phyloP scores from a whole-genome alignment of 805 yeast species.

The Maudiozyma barnettii region DNA sequence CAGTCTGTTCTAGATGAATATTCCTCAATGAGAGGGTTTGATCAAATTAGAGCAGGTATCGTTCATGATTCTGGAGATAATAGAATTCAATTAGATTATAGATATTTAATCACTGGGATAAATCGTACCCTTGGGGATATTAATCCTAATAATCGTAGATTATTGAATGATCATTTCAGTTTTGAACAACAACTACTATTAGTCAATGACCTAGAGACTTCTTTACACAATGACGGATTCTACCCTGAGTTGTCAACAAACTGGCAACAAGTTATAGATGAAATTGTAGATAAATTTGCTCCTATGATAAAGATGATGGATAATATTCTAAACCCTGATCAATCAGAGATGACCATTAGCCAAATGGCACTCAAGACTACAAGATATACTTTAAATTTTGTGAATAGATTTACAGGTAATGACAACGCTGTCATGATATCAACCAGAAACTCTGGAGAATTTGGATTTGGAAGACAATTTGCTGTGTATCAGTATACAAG shows the following conservation, averaged over 20 bases:
- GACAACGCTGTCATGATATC: constrained; percentile 2
- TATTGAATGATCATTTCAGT: constrained; percentile 31
- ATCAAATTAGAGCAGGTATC: constrained; percentile 38
- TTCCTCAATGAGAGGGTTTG: constrained; percentile 33
- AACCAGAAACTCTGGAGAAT: not conserved
- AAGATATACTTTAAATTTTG: constrained; percentile 34
- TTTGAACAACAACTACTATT: constrained; percentile 29
- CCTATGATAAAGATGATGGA: constrained; percentile 39
- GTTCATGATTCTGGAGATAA: constrained; percentile 40
- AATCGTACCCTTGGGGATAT: constrained; percentile 41
- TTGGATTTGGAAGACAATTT: constrained; percentile 23
- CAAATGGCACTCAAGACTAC: constrained; percentile 30
- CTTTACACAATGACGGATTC: constrained; percentile 23
- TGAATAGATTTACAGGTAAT: constrained; percentile 34
- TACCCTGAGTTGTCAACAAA: constrained; percentile 37
- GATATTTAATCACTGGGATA: constrained; percentile 43
- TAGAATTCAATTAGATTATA: constrained; percentile 42
- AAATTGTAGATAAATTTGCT: constrained; percentile 43
- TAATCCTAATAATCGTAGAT: constrained; percentile 38
- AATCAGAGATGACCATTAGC: constrained; percentile 1
- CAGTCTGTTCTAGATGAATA: constrained; percentile 13
- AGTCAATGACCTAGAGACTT: constrained; percentile 28
- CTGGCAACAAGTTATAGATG: constrained; percentile 47
- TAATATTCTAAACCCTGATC: constrained; percentile 24
- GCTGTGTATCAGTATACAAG: constrained; percentile 41